Base-by-base conservation (phyloP, 805 yeast genomes). In the Sungouiozyma intestinalis region DNA sequence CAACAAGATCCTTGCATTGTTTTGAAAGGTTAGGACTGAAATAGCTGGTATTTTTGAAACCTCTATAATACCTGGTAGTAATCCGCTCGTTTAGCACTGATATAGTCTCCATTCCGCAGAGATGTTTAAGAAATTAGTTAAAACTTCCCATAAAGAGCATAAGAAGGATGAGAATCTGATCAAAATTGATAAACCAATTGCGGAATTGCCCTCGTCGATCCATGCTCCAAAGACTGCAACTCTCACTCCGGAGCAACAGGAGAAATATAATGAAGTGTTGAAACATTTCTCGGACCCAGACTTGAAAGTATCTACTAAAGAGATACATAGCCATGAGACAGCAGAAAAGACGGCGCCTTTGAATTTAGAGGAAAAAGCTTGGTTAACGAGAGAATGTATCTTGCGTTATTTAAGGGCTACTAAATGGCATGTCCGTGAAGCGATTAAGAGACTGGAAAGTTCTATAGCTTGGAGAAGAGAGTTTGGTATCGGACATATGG, bases 401-500 rank as follows among this genome's bases (percentile, higher is more conserved):
- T 63, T 86, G 54, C 75, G 99, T 58, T 92, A 92, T 60, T 66
- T 90, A 42, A 74, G 97, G 43, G 99, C 98, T 18, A 83, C 96
- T 18, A 90, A 86, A 60, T 92, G 98, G 98, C 71, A 74, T 24
- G 71, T 71, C 1, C 63, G 71, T 21, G 85, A 81, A 11, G 84
- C 94, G 33, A 79, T 79, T 39, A 72, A 73, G 42, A 75, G 98
- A 55, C 69, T 92, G 9, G 81, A 77, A 49, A 74, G 76, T 17
- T 81, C 97, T 0, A 50, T 92, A 16, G 79, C 85, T 3, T 92
- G 98, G 98, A 77, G 98, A 67, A 77, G 97, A 52, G 90, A 84
- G 50, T 88, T 87, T 58, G 97, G 97, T 18, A 79, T 83, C 31
- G 62, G 71, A 35, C 47, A 55, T 18, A 35, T 61, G 51, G 73